Base-by-base conservation (phyloP, 202 grass and related monocot genomes). In the Digitaria exilis region DNA sequence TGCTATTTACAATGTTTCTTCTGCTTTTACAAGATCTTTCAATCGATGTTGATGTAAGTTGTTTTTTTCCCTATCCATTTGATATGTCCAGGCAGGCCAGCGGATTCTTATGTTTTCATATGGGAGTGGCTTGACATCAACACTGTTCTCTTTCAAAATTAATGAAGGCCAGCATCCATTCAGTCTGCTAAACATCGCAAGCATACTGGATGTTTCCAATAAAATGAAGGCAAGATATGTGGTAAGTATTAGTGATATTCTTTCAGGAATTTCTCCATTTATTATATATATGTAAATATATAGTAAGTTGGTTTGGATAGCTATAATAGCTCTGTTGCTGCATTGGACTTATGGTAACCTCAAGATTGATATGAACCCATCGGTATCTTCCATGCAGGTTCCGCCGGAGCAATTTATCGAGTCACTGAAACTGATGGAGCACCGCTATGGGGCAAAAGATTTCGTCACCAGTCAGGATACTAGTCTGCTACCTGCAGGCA, bases 71-170 rank as follows among this genome's bases (percentile, higher is more conserved):
- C 7, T 50, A 13, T 37, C n/a, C 7, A 35, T 75, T 65, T 71
- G 19, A 60, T 75, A 28, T 48, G 24, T 79, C 63, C 85, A 98
- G 96, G 85, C 82, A 22, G 83, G 89, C 12, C 89, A 96, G 65
- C 92, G 96, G 84, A 87, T 96, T 43, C 42, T 98, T 71, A 98
- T 98, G 96, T 98, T 98, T 62, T 98, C 96, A 17, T 98, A 98
- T 61, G 96, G 96, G 18, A 98, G 96, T 57, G 96, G 96, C 29
- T 84, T 95, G 78, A 93, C 96, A 34, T 94, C 96, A 51, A 94
- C 92, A 18, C 86, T 98, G 76, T 98, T 98, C 74, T 98, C 93
- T 19, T 92, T 98, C 78, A 98, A 98, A 65, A 85, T 91, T 78
- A 92, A 87, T 51, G 74, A 90, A 75, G 93, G 80, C 21, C 87